Percentiles rank a stretch among this genome's conserved stretches.
These are phyloP conservation scores for Bisporella sp. DNA, from an alignment of 2,329 filamentous ascomycete species.

Conservation along the genomic window DNA sequence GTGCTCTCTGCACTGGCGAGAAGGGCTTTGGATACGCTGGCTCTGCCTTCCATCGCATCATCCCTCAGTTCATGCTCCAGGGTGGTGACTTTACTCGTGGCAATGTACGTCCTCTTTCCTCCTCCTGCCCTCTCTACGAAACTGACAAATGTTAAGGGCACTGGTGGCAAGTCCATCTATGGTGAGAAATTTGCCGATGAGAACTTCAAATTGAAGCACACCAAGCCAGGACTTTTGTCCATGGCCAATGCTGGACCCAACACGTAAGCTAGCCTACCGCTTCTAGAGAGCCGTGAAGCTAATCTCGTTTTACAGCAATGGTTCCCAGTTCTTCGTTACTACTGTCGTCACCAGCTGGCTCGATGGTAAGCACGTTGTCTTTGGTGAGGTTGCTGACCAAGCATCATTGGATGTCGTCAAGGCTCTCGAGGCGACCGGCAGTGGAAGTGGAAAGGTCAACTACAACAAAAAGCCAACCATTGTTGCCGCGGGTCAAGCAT, in stretches of 20 bases:
- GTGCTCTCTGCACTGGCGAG: constrained; percentile 77
- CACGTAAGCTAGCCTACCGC: constrained; percentile 61
- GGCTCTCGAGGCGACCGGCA: constrained; percentile 55
- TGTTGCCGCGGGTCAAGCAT: constrained; percentile 22
- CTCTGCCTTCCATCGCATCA: constrained; percentile 88
- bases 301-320: constrained; percentile 65
- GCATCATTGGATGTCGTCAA: constrained; percentile 44
- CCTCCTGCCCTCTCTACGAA: constrained; percentile 40
- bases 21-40: constrained; percentile 78
- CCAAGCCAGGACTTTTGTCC: constrained; percentile 70
- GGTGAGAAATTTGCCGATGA: constrained; percentile 91
- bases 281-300: constrained; percentile 59
- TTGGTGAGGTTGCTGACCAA: constrained; percentile 58
- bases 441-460: constrained; percentile 45
- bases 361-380: constrained; percentile 93
- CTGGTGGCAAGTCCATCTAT: constrained; percentile 90
- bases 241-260: constrained; percentile 96
- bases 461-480: constrained; percentile 54
- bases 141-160: constrained; percentile 54
- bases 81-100: constrained; percentile 91
- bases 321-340: constrained; percentile 97
- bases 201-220: constrained; percentile 78
- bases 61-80: constrained; percentile 91
- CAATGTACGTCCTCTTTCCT: constrained; percentile 56
- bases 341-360: constrained; percentile 92